Percentiles rank a stretch among this genome's conserved stretches.
These are phyloP conservation scores for Crepidotus variabilis DNA, from an alignment of 768 basidiomycete genomes.

Conservation along the genomic window DNA sequence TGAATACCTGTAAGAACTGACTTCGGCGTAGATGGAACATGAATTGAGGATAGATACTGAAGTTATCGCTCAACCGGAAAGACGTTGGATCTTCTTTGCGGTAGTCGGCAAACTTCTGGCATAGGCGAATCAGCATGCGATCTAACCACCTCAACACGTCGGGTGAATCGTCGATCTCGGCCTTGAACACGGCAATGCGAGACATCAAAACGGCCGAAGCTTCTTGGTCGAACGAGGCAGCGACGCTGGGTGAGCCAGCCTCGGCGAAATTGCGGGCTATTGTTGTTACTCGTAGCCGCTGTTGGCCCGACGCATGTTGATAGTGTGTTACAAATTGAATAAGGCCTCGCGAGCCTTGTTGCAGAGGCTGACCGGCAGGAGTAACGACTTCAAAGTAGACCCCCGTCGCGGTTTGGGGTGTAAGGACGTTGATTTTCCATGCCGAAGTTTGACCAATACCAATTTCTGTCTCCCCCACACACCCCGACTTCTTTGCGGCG, in stretches of 20 bases:
- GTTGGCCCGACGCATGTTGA: conserved; percentile 95
- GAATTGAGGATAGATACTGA: conserved; percentile 99
- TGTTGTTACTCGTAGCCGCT: conserved; percentile 94
- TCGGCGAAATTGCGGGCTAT: conserved; percentile 98
- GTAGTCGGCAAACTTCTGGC: conserved; percentile 99
- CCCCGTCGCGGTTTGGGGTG: conserved; percentile 80
- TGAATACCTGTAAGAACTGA: conserved; percentile 99
- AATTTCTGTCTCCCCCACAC: conserved; percentile 98
- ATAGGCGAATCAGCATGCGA: conserved; percentile 95
- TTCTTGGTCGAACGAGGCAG: conserved; percentile 96
- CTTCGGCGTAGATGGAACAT: conserved; percentile 98
- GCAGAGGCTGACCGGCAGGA: conserved; percentile 89
- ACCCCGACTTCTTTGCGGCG: conserved; percentile 92
- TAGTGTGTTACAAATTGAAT: conserved; percentile 99
- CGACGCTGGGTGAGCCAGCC: conserved; percentile 91
- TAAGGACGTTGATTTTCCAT: conserved; percentile 94
- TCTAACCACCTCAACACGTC: conserved; percentile 97
- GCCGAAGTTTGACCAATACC: conserved; percentile 98
- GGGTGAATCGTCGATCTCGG: conserved; percentile 96
- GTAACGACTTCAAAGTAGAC: conserved; percentile 99
- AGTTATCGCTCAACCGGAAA: conserved; percentile 92
- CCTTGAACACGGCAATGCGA: conserved; percentile 98
- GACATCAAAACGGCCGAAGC: conserved; percentile 98
- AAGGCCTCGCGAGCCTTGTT: conserved; percentile 86
- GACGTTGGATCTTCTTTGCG: conserved; percentile 95